A percentile compares a stretch with the other conserved stretches of the same genome.
phyloP scores from a whole-genome alignment of 106 monocot genomes.

The Xerophyta viscosa region DNA sequence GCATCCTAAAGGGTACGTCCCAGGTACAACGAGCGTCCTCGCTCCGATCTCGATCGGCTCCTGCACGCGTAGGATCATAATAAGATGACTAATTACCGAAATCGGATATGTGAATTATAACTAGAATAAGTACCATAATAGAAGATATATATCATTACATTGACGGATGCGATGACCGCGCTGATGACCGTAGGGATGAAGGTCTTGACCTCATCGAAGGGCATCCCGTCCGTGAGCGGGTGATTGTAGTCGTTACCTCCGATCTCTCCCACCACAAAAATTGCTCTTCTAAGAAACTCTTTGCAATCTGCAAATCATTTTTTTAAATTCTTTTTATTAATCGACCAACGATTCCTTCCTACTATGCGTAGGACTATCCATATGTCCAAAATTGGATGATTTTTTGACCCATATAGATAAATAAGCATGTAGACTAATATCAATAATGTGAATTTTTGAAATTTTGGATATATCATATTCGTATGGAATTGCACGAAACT shows the following conservation, averaged over 20 bases:
- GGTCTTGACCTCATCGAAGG: conserved; percentile 5
- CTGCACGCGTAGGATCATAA: conserved; percentile 12
- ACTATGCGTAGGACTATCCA: no score
- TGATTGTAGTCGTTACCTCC: conserved; percentile 10
- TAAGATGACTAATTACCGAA: background rate
- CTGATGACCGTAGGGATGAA: conserved; percentile 25
- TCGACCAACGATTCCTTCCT: no score
- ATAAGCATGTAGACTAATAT: no score
- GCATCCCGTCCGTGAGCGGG: conserved; percentile 5
- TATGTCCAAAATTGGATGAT: no score
- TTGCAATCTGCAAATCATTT: conserved; percentile 4
- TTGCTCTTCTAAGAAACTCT: background rate
- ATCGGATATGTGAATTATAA: background rate
- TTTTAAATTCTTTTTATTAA: no score
- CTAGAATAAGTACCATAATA: background rate
- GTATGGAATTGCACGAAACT: no score
- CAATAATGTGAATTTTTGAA: no score
- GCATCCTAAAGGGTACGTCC: conserved; percentile 32
- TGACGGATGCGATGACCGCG: conserved; percentile 4
- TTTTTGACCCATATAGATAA: no score
- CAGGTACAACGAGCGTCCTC: conserved; percentile 20
- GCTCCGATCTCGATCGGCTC: conserved; percentile 25
- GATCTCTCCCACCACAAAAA: conserved; percentile 5
- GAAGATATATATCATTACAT: no score
- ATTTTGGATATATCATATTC: no score